These are phyloP conservation scores for Neofusicoccum umdonicola DNA, from an alignment of 2,329 filamentous ascomycete genomes.

Conservation along the genomic window DNA sequence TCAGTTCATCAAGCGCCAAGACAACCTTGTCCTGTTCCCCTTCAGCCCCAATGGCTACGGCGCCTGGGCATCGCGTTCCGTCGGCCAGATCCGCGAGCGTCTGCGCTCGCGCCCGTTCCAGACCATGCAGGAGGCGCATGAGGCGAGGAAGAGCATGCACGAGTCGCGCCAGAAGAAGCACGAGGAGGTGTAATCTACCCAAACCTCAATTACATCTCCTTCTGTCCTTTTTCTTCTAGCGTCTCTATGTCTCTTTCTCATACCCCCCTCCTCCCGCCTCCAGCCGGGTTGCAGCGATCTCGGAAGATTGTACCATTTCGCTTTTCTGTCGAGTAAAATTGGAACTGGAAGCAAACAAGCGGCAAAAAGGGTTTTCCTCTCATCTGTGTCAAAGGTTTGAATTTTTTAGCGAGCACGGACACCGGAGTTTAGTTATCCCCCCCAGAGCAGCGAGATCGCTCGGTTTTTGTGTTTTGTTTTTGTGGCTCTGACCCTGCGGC, in stretches of 20 bases:
- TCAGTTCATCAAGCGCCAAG: slow-evolving; percentile 50
- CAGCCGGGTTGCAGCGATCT: neutral
- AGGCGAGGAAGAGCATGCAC: slow-evolving; percentile 22
- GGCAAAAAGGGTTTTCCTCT: neutral
- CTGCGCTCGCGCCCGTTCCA: slow-evolving; percentile 9
- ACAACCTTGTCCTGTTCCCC: slow-evolving; percentile 59
- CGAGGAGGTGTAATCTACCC: slow-evolving; percentile 1
- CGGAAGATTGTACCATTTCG: slow-evolving; percentile 4
- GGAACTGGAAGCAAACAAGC: neutral
- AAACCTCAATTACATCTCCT: neutral
- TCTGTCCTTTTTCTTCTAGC: neutral
- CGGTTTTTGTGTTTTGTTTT: neutral
- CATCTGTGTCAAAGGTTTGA: neutral
- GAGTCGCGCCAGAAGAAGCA: slow-evolving; percentile 4
- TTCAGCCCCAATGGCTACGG: slow-evolving; percentile 39
- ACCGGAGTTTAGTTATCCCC: neutral
- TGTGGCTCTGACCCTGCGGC: neutral
- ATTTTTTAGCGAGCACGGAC: slow-evolving; percentile 12
- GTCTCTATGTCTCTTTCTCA: neutral
- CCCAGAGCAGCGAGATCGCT: neutral
- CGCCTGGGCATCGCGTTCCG: slow-evolving; percentile 9
- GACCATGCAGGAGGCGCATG: slow-evolving; percentile 21
- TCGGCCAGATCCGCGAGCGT: slow-evolving; percentile 16
- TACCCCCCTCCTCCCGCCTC: neutral
- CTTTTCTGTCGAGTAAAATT: slow-evolving; percentile 9